Conservation (phyloP, 192 early-diverging fungal species). For the Backusella psychrophila region DNA sequence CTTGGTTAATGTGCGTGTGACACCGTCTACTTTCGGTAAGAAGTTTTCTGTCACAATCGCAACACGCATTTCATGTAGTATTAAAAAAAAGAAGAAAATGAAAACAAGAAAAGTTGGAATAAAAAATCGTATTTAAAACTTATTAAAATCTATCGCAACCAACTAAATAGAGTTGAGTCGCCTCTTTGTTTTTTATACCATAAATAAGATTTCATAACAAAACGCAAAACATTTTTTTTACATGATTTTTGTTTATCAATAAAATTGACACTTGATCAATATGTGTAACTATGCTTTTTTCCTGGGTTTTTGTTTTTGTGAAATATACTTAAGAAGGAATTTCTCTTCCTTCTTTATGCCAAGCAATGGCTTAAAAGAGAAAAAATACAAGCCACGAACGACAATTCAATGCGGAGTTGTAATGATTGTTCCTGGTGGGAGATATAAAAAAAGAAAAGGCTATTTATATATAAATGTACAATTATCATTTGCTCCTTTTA, state of each 20-base stretch:
- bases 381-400: neutral
- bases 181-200: neutral
- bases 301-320: neutral
- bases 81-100: neutral
- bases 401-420: neutral
- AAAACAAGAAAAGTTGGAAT: neutral
- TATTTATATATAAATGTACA: neutral
- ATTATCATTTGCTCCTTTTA: constrained; percentile 7
- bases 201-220: neutral
- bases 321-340: neutral
- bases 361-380: neutral
- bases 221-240: neutral
- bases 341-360: neutral
- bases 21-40: constrained; percentile 39
- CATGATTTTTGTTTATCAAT: neutral
- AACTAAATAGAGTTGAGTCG: neutral
- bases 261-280: neutral
- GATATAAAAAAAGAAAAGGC: neutral
- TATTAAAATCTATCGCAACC: neutral
- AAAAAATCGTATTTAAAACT: neutral
- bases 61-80: constrained; percentile 10
- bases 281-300: neutral
- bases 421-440: neutral
- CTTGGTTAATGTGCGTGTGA: constrained; percentile 34
- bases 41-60: constrained; percentile 35